phyloP scores from a whole-genome alignment of 2,329 filamentous ascomycete genomes.

The Aspergillus calidoustus region DNA sequence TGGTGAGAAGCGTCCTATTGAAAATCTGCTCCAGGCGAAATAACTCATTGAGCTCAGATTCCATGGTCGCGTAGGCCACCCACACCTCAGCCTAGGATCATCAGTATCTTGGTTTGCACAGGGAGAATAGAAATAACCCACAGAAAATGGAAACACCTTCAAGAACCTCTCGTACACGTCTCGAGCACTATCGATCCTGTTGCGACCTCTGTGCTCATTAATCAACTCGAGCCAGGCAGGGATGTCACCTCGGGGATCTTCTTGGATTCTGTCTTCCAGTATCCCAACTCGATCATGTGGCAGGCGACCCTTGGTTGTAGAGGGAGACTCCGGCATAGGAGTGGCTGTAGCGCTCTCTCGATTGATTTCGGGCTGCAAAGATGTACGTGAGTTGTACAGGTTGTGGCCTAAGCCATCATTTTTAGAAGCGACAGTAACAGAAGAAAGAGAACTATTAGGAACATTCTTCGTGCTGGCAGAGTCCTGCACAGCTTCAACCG shows the following conservation, averaged over 20 bases:
- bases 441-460: conserved; percentile 57
- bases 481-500: conserved; percentile 61
- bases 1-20: conserved; percentile 73
- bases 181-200: conserved; percentile 80
- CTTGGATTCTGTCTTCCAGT: conserved; percentile 86
- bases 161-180: conserved; percentile 85
- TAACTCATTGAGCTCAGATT: conserved; percentile 84
- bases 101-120: conserved; percentile 37
- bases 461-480: conserved; percentile 52
- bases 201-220: conserved; percentile 78
- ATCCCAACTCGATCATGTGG: conserved; percentile 76
- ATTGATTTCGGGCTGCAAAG: conserved; percentile 34
- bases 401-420: conserved; percentile 45
- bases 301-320: conserved; percentile 57
- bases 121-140: conserved; percentile 58
- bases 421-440: conserved; percentile 51
- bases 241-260: conserved; percentile 90
- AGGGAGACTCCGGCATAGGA: conserved; percentile 51
- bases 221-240: conserved; percentile 91
- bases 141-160: conserved; percentile 84
- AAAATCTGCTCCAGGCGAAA: conserved; percentile 82
- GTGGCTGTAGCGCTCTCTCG: conserved; percentile 45
- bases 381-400: conserved; percentile 41
- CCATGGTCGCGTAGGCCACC: conserved; percentile 87
- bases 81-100: conserved; percentile 79